phyloP scores from a whole-genome alignment of 2,329 filamentous ascomycete genomes.

The Cladophialophora bantiana region DNA sequence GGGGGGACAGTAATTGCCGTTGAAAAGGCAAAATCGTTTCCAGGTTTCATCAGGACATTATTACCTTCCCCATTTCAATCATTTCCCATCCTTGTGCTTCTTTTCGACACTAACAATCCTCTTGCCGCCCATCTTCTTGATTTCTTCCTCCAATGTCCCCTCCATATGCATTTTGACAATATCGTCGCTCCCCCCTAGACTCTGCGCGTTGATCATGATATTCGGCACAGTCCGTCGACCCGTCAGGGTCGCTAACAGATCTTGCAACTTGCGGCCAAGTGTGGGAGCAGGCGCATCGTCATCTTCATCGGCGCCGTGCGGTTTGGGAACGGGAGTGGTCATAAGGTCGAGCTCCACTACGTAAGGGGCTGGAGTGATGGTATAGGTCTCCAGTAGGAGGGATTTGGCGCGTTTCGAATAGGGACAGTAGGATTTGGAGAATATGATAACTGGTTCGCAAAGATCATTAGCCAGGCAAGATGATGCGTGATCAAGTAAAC shows the following conservation, averaged over 20 bases:
- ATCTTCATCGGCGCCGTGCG: slow-evolving; percentile 26
- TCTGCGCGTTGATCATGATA: slow-evolving; percentile 83
- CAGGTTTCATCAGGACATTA: background rate
- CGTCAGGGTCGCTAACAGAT: slow-evolving; percentile 73
- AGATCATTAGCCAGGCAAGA: slow-evolving; percentile 1
- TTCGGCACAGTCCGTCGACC: slow-evolving; percentile 90
- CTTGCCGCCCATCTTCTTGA: slow-evolving; percentile 76
- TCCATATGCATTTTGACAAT: slow-evolving; percentile 73
- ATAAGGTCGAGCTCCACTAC: slow-evolving; percentile 92
- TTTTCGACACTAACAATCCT: slow-evolving; percentile 53
- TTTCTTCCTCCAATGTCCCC: slow-evolving; percentile 72
- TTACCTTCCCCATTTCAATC: background rate
- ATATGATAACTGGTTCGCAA: slow-evolving; percentile 77
- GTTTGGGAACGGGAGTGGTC: slow-evolving; percentile 34
- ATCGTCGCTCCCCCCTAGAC: slow-evolving; percentile 90
- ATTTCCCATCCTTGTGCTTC: slow-evolving; percentile 16
- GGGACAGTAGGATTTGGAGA: slow-evolving; percentile 93
- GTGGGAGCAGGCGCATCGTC: slow-evolving; percentile 47
- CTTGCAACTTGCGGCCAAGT: slow-evolving; percentile 76
- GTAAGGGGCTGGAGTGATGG: slow-evolving; percentile 79
- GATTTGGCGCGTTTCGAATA: slow-evolving; percentile 84
- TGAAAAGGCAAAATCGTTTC: background rate
- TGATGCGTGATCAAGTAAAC: background rate
- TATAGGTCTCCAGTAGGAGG: slow-evolving; percentile 83
- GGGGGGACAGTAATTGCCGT: background rate